Evolutionary conservation across 1,284 basidiomycete genomes (phyloP).

Genomic region (Flammula alnicola): DNA sequence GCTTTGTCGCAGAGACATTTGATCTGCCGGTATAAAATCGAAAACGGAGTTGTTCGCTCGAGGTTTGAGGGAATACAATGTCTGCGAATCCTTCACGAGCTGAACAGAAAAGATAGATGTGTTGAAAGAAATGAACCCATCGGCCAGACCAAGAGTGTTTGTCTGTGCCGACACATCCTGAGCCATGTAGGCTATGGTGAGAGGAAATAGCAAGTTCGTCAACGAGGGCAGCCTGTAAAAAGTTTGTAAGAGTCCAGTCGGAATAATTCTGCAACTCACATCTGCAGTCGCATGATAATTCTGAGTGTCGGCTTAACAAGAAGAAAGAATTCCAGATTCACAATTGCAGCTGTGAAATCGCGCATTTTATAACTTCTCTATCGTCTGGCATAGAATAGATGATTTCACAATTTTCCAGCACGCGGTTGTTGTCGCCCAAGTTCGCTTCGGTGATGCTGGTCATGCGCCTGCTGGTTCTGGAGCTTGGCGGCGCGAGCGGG

Average conservation of each 20-base stretch:
- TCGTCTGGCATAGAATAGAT: neutral
- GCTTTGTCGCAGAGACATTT: conserved; percentile 52
- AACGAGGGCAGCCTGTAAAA: neutral
- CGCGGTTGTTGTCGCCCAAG: neutral
- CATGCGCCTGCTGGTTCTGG: neutral
- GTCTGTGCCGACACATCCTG: conserved; percentile 18
- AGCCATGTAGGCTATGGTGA: neutral
- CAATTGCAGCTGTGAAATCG: neutral
- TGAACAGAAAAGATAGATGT: conserved; percentile 49
- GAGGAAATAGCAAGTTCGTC: neutral
- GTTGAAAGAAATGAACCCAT: conserved; percentile 53
- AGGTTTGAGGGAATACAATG: conserved; percentile 55
- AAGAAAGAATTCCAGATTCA: too few relatives aligned
- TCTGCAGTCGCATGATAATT: neutral
- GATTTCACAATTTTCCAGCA: neutral
- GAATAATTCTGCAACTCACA: neutral
- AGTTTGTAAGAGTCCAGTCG: neutral
- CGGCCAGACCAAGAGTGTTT: conserved; percentile 34
- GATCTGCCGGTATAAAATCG: conserved; percentile 58
- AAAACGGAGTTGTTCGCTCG: conserved; percentile 39
- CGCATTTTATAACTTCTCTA: neutral
- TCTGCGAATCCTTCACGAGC: conserved; percentile 63
- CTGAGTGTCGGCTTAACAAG: neutral
- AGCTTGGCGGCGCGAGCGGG: neutral
- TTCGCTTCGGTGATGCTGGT: neutral